Conservation (phyloP, 129 eudicot species). For the Flaveria brownii region DNA sequence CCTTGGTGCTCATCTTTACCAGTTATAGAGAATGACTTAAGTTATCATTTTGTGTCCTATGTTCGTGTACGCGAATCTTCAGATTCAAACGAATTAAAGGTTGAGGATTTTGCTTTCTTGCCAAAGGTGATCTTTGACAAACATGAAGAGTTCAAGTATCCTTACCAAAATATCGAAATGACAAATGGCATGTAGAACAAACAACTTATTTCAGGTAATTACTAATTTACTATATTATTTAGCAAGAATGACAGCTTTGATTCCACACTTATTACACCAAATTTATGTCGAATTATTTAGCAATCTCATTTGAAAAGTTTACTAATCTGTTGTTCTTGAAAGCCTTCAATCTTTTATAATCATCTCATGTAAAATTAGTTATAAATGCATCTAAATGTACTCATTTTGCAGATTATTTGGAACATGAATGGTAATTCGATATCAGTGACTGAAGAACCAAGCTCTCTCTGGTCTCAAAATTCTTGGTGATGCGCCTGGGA, state of each 20-base stretch:
- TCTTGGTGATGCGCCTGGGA: no score
- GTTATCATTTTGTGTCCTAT: conserved; percentile 57
- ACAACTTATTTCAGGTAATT: conserved; percentile 16
- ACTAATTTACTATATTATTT: neutral
- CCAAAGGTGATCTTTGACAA: conserved; percentile 52
- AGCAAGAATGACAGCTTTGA: neutral
- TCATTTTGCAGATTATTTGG: neutral
- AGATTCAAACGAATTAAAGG: conserved; percentile 16
- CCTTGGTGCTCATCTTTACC: conserved; percentile 76
- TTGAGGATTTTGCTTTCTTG: conserved; percentile 36
- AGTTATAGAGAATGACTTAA: conserved; percentile 41
- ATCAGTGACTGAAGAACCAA: no score
- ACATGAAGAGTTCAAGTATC: conserved; percentile 59
- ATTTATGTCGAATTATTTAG: neutral
- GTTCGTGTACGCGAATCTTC: conserved; percentile 41
- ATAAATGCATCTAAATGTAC: neutral
- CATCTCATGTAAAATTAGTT: neutral
- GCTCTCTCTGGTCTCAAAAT: no score
- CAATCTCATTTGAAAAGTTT: neutral
- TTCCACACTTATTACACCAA: neutral
- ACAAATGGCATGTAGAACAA: neutral
- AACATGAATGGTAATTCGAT: neutral
- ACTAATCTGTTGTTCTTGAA: neutral
- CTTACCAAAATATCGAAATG: conserved; percentile 16
- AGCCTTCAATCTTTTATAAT: no score